These are phyloP conservation scores for Rhipidocladum racemiflorum DNA, from an alignment of 176 grass and related monocot genomes.

Conservation along the genomic window DNA sequence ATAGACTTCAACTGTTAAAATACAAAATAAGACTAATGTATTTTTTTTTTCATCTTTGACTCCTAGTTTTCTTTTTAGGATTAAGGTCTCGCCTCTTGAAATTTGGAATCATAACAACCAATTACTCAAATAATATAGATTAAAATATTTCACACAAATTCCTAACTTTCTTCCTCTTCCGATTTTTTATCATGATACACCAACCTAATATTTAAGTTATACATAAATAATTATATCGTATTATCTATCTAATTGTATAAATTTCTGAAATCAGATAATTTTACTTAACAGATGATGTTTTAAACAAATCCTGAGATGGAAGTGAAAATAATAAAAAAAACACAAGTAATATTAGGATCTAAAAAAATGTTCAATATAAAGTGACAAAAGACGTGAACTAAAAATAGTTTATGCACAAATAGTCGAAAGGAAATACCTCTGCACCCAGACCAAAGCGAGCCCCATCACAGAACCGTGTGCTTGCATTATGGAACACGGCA, in stretches of 20 bases:
- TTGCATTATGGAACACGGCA: constrained; percentile 96
- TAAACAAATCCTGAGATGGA: not conserved
- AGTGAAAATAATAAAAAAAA: not conserved
- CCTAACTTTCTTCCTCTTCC: not conserved
- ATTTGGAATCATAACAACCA: not conserved
- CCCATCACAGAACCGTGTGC: constrained; percentile 95
- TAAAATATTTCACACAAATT: not conserved
- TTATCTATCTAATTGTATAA: not conserved
- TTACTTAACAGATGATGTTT: not conserved
- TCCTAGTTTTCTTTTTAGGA: not conserved
- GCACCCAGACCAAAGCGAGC: constrained; percentile 91
- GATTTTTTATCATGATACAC: not conserved
- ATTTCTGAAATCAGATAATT: not conserved
- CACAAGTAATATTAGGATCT: not conserved
- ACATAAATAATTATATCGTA: not conserved
- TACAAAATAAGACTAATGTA: not conserved
- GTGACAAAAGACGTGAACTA: not conserved
- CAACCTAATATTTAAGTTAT: not conserved
- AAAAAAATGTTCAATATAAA: constrained; percentile 7
- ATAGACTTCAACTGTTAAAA: not conserved
- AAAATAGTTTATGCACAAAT: not conserved
- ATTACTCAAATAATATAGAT: not conserved
- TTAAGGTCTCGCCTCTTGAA: not conserved
- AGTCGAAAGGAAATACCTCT: constrained; percentile 55
- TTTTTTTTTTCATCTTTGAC: not conserved